Evolutionary conservation across 495 filamentous ascomycete species (phyloP).

Genomic region (Xanthoparmelia taractica): DNA sequence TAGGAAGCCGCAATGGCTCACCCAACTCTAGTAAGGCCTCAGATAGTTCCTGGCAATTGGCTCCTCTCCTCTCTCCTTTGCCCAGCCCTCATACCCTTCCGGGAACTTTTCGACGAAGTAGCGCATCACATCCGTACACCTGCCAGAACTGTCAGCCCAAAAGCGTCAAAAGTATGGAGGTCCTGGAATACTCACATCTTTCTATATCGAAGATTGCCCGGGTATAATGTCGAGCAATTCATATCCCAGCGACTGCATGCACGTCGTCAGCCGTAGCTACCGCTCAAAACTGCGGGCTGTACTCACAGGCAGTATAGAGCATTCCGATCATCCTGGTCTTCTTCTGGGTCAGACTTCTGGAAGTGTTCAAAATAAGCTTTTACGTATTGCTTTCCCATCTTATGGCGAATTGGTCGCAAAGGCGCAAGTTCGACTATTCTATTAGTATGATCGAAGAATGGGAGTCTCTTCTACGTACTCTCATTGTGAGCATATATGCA

Average conservation of each 20-base stretch:
- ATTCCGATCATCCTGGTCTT: too few species aligned
- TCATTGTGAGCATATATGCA: too few species aligned
- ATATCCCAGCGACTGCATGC: slow-evolving; percentile 16
- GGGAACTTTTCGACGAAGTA: slow-evolving; percentile 18
- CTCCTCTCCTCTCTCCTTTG: slow-evolving; percentile 13
- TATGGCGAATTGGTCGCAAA: too few species aligned
- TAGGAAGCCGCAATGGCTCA: too few species aligned
- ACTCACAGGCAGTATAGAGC: slow-evolving; percentile 21
- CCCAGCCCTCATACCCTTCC: slow-evolving; percentile 25
- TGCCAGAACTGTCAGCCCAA: slow-evolving; percentile 1
- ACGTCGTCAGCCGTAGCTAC: neutral
- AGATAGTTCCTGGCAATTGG: neutral
- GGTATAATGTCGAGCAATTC: slow-evolving; percentile 18
- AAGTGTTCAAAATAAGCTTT: too few species aligned
- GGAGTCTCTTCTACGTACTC: too few species aligned
- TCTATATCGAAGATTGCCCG: slow-evolving; percentile 22
- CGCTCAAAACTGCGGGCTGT: neutral
- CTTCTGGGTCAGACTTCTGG: too few species aligned
- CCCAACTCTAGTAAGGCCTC: neutral
- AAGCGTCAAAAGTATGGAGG: neutral
- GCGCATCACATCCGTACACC: slow-evolving; percentile 20
- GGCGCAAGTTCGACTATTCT: too few species aligned
- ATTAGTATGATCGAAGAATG: too few species aligned
- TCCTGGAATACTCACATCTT: slow-evolving; percentile 13
- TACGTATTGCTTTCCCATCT: too few species aligned